Percentiles rank a stretch among this genome's conserved stretches.
phyloP scores from a whole-genome alignment of 768 basidiomycete genomes.

The Suillus occidentalis region DNA sequence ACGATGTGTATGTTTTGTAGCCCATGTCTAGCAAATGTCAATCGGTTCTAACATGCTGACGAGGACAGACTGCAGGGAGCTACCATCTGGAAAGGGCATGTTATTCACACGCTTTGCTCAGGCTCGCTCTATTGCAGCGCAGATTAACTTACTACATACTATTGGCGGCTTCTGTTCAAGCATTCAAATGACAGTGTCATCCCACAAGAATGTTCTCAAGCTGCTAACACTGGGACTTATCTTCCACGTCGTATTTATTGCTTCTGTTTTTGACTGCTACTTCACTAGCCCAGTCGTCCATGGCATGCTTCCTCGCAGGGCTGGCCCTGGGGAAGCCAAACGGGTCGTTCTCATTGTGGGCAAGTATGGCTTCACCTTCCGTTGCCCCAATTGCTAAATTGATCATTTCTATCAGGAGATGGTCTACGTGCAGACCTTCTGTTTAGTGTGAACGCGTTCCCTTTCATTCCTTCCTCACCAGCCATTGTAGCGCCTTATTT shows the following conservation, averaged over 20 bases:
- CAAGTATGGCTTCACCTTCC: slow-evolving; percentile 28
- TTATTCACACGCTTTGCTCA: background rate
- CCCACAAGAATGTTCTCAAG: slow-evolving; percentile 26
- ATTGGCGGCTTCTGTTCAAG: background rate
- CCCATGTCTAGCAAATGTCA: slow-evolving; percentile 21
- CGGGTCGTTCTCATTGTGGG: slow-evolving; percentile 81
- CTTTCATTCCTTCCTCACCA: slow-evolving; percentile 46
- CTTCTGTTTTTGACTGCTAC: slow-evolving; percentile 82
- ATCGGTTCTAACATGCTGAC: background rate
- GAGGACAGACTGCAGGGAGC: background rate
- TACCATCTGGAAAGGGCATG: background rate
- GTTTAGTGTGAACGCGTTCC: slow-evolving; percentile 63
- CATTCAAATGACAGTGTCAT: slow-evolving; percentile 15
- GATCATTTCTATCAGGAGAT: slow-evolving; percentile 54
- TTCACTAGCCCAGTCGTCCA: slow-evolving; percentile 82
- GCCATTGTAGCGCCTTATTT: slow-evolving; percentile 73
- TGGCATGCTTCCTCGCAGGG: slow-evolving; percentile 64
- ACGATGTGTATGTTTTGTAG: slow-evolving; percentile 52
- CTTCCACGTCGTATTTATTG: slow-evolving; percentile 74
- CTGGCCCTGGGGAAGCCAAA: slow-evolving; percentile 53
- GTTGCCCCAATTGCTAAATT: background rate
- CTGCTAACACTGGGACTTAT: slow-evolving; percentile 67
- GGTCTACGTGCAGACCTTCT: slow-evolving; percentile 82
- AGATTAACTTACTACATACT: too few relatives aligned
- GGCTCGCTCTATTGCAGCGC: too few relatives aligned